Percentiles rank a stretch among this genome's conserved stretches.
These are phyloP conservation scores for Fomitopsis palustris DNA, from an alignment of 1,284 basidiomycete genomes.

Conservation along the genomic window DNA sequence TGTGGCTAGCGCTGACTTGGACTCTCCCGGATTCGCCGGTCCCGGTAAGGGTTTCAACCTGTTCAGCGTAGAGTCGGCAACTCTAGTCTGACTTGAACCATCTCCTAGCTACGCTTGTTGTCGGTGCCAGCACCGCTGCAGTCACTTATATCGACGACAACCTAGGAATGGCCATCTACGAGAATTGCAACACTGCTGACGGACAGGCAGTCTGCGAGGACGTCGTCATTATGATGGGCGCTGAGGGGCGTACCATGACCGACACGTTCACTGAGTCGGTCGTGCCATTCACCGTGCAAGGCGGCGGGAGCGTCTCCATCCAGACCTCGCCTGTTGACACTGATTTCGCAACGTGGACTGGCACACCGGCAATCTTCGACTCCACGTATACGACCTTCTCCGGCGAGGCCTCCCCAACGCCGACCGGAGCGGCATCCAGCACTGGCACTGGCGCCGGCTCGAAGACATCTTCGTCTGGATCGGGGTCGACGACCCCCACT, in stretches of 20 bases:
- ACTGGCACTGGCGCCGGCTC: neutral
- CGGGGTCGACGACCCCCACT: neutral
- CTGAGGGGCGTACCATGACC: constrained; percentile 6
- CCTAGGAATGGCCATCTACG: constrained; percentile 14
- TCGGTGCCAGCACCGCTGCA: constrained; percentile 23
- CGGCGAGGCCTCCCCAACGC: no score
- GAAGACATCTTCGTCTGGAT: neutral
- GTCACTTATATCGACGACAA: constrained; percentile 18
- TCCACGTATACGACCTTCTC: neutral
- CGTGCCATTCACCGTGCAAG: constrained; percentile 21
- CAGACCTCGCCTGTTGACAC: neutral
- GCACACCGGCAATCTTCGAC: neutral
- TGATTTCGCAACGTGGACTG: neutral
- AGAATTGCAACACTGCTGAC: constrained; percentile 21
- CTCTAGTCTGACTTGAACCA: no score
- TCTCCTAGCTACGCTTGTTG: constrained; percentile 30
- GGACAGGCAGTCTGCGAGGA: constrained; percentile 23
- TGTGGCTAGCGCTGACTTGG: constrained; percentile 29
- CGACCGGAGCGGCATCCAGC: neutral
- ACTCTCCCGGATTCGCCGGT: constrained; percentile 30
- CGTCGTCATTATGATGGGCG: constrained; percentile 7
- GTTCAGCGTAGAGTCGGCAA: no score
- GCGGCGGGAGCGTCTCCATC: constrained; percentile 6
- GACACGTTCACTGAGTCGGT: constrained; percentile 18
- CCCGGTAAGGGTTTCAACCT: constrained; percentile 35